These are phyloP conservation scores for Rhynchosporium secalis DNA, from an alignment of 2,329 filamentous ascomycete species.

Conservation along the genomic window DNA sequence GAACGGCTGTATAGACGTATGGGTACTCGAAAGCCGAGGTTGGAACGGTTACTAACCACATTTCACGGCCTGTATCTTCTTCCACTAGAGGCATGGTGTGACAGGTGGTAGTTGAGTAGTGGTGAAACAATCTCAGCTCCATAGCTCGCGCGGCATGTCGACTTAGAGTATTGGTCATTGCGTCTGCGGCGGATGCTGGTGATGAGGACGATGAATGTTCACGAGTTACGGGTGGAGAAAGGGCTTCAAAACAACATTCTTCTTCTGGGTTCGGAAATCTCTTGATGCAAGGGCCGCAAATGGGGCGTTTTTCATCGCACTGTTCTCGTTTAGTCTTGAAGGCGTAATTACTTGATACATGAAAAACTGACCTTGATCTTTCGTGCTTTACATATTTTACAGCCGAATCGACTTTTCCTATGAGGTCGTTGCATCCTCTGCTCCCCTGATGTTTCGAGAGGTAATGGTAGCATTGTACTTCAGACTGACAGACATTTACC, in stretches of 20 bases:
- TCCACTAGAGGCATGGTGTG: slow-evolving; percentile 13
- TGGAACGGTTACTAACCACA: slow-evolving; percentile 20
- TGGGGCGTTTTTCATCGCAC: slow-evolving; percentile 21
- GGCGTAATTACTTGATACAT: neutral
- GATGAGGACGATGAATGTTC: slow-evolving; percentile 1
- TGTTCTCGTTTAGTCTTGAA: neutral
- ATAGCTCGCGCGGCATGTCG: slow-evolving; percentile 11
- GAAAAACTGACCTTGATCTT: slow-evolving; percentile 21
- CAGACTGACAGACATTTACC: neutral
- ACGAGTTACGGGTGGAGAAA: neutral
- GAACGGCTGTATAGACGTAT: slow-evolving; percentile 21
- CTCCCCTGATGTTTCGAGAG: neutral
- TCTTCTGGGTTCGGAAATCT: slow-evolving; percentile 16
- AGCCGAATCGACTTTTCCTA: slow-evolving; percentile 22
- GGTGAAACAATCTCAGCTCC: slow-evolving; percentile 21
- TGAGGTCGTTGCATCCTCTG: slow-evolving; percentile 6
- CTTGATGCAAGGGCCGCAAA: slow-evolving; percentile 17
- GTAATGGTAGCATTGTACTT: neutral
- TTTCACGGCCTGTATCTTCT: slow-evolving; percentile 6
- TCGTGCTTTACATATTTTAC: slow-evolving; percentile 23
- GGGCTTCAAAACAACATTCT: slow-evolving; percentile 17
- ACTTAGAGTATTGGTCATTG: neutral
- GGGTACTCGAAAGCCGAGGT: slow-evolving; percentile 15
- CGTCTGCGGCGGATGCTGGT: neutral
- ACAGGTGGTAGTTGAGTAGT: slow-evolving; percentile 22